Base-by-base conservation (phyloP, 1,139 yeast species). In the Hyphopichia khmerensis region DNA sequence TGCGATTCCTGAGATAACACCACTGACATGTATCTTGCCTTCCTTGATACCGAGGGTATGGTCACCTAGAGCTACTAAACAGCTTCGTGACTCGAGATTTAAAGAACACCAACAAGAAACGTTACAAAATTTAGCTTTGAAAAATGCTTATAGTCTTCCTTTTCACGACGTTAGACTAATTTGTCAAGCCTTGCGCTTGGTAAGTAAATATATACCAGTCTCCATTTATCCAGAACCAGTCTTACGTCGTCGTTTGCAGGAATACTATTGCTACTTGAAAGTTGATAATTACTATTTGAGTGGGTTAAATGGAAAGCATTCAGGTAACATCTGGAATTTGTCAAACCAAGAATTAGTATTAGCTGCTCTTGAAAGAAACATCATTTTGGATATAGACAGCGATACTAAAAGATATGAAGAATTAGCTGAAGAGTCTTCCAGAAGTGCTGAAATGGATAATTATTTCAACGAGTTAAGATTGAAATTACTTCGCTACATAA, bases 21-120 rank as follows among this genome's bases (percentile, higher is more conserved):
- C 95, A 0, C 74, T 77, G 49, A 85, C 93, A 0, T 87, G 95
- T 60, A 66, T 79, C 4, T 64, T 82, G 38, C 89, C 89, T 0
- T 65, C 69, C 2, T 61, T 79, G 14, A 51, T 70, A 32, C 73
- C 76, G 0, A 55, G 71, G 30, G 38, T 72, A 18, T 69, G 75
- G 75, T 26, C 39, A 13, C 33, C 41, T 9, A 30, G 21, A 24
- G 11, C 11, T n/a, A 18, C 19, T n/a, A 31, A 31, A 23, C 11
- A n/a, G 13, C 27, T 33, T n/a, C 36, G 36, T n/a, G 51, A 50
- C 26, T 43, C 49, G 5, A 45, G 45, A 4, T 40, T 53, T 7
- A 43, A 38, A 13, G 33, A 35, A 8, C 35, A 39, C 17, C 36
- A 54, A 6, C 36, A 37, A 11, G 43, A 42, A 26, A n/a, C 40